Base-by-base conservation (phyloP, 495 filamentous ascomycete species). In the Penicillium goetzii region DNA sequence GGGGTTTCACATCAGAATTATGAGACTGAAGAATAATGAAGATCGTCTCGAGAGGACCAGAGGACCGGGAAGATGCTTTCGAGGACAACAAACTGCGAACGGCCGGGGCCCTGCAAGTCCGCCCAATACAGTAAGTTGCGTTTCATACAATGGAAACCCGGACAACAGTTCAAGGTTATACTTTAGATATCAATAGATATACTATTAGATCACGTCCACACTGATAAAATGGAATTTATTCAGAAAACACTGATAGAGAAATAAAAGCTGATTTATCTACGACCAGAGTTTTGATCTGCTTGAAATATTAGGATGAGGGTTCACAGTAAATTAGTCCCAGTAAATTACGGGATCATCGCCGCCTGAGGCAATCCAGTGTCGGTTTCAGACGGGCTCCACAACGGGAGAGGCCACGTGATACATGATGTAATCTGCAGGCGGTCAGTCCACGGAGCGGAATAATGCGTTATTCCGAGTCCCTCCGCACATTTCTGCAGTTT, bases 401-500 rank as follows among this genome's bases (percentile, higher is more conserved):
- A 49, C 11, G 17, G 8, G 4, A 0, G n/a, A 40, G 26, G 21
- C 49, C 56, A 51, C 14, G 45, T 59, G 58, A 38, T 34, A 14
- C 0, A 3, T 52, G 36, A 52, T 32, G 34, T 34, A 36, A 54
- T 21, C 14, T 40, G 36, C 12, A 40, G 36, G 26, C 26, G 50
- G 30, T 53, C 26, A 32, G 32, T 17, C 3, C 36, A 34, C 50
- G 62, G 62, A 30, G 7, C 65, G 65, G 59, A 62, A 40, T 12
- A 64, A 65, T 41, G 0, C 23, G 5, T n/a, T 25, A 21, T 38
- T 28, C 55, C 34, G 33, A n/a, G 21, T 25, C 11, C 33, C 47
- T 34, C 56, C 56, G 50, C 59, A 68, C 36, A 68, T 56, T 36
- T 50, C 52, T 55, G 21, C 51, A 12, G 50, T 50, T 58, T 38